Evolutionary conservation across 176 grass and related monocot genomes (phyloP).

Genomic region (Themeda triandra): DNA sequence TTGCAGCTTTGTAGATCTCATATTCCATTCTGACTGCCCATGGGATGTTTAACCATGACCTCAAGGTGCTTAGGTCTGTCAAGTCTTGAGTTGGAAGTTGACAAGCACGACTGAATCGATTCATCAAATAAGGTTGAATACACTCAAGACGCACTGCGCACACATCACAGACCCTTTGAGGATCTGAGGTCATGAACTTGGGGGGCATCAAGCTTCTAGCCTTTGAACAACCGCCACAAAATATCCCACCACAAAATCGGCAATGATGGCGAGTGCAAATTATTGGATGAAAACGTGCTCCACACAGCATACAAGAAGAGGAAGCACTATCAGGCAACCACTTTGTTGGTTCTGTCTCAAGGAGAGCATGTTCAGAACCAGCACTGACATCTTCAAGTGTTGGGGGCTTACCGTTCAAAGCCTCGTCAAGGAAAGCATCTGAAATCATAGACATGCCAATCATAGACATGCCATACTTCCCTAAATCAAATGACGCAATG

Average conservation of each 20-base stretch:
- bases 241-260: constrained; percentile 83
- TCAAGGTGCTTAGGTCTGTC: constrained; percentile 74
- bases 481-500: constrained; percentile 46
- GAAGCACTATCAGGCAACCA: constrained; percentile 85
- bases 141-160: constrained; percentile 68
- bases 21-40: constrained; percentile 77
- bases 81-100: constrained; percentile 76
- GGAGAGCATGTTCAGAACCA: constrained; percentile 46
- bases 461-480: constrained; percentile 45
- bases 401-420: constrained; percentile 67
- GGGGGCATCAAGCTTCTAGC: constrained; percentile 77
- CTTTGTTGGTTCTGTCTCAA: constrained; percentile 72
- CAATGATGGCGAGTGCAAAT: constrained; percentile 86
- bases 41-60: constrained; percentile 88
- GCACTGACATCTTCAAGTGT: constrained; percentile 52
- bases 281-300: constrained; percentile 65
- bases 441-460: constrained; percentile 57
- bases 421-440: constrained; percentile 60
- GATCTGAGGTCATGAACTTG: constrained; percentile 72
- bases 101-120: constrained; percentile 54
- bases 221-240: constrained; percentile 78
- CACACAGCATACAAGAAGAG: constrained; percentile 88
- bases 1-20: constrained; percentile 95
- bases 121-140: constrained; percentile 77
- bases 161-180: constrained; percentile 92